Conservation (phyloP, 1,284 basidiomycete genomes). For the Papiliotrema flavescens region DNA sequence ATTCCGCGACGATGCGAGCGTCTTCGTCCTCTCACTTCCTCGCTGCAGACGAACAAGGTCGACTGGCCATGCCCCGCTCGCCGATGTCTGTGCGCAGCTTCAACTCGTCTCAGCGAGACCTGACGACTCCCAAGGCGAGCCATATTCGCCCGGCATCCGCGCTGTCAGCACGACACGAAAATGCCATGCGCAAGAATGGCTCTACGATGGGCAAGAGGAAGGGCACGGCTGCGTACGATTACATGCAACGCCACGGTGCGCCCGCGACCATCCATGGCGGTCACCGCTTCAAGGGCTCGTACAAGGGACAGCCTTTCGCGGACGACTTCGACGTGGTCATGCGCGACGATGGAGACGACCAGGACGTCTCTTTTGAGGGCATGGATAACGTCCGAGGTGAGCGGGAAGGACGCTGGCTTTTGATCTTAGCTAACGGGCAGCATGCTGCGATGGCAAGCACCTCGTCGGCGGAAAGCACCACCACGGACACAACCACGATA, state of each 20-base stretch:
- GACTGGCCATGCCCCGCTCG: slow-evolving; percentile 12
- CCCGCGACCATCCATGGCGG: slow-evolving; percentile 38
- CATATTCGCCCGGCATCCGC: slow-evolving; percentile 57
- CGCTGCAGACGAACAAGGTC: slow-evolving; percentile 38
- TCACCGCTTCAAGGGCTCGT: slow-evolving; percentile 42
- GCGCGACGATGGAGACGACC: slow-evolving; percentile 61
- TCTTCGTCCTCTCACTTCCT: slow-evolving; percentile 3
- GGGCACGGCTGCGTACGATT: slow-evolving; percentile 85
- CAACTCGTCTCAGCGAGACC: slow-evolving; percentile 21
- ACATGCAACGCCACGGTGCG: slow-evolving; percentile 62
- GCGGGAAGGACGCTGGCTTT: neutral
- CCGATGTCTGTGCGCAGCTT: slow-evolving; percentile 40
- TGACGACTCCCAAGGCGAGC: slow-evolving; percentile 37
- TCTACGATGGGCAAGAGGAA: slow-evolving; percentile 66
- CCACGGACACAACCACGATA: slow-evolving; percentile 14
- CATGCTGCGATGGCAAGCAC: slow-evolving; percentile 91
- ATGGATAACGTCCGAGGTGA: slow-evolving; percentile 77
- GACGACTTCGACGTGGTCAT: slow-evolving; percentile 60
- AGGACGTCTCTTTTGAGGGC: slow-evolving; percentile 83
- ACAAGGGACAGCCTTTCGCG: slow-evolving; percentile 30
- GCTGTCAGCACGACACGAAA: neutral
- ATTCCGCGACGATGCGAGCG: slow-evolving; percentile 3
- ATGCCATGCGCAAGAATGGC: neutral
- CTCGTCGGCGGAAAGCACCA: slow-evolving; percentile 56
- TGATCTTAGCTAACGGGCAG: slow-evolving; percentile 37